These are phyloP conservation scores for Aspergillus cristatus DNA, from an alignment of 495 filamentous ascomycete genomes.

Conservation along the genomic window DNA sequence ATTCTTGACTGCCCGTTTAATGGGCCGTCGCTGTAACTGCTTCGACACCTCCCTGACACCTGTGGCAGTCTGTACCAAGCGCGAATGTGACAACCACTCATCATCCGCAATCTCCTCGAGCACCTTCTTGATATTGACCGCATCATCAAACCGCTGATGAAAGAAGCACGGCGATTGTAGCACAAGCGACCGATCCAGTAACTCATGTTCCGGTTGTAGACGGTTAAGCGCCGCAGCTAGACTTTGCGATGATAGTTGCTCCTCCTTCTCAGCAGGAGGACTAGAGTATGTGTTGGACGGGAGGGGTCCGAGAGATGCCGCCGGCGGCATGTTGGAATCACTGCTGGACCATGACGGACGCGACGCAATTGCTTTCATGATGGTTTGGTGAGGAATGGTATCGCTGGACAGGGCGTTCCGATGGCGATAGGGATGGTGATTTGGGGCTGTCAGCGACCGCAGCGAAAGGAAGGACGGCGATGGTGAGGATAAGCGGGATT, in stretches of 20 bases:
- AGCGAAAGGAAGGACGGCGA: constrained; percentile 29
- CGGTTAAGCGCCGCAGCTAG: constrained; percentile 58
- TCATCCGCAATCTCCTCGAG: constrained; percentile 87
- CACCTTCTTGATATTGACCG: constrained; percentile 89
- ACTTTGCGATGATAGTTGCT: constrained; percentile 43
- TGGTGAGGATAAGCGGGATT: constrained; percentile 12
- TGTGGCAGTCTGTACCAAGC: constrained; percentile 87
- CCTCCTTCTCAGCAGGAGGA: constrained; percentile 30
- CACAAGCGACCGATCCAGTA: constrained; percentile 52
- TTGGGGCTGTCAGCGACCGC: constrained; percentile 29
- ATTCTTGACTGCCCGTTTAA: constrained; percentile 77
- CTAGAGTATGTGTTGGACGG: constrained; percentile 18
- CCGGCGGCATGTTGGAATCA: constrained; percentile 43
- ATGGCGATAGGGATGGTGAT: constrained; percentile 44
- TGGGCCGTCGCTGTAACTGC: constrained; percentile 79
- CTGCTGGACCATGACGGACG: constrained; percentile 47
- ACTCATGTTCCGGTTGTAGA: constrained; percentile 46
- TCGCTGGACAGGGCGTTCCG: constrained; percentile 60
- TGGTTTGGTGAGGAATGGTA: constrained; percentile 70
- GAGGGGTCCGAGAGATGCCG: constrained; percentile 40
- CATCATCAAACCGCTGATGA: constrained; percentile 91
- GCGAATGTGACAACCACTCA: constrained; percentile 84
- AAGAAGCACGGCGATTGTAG: constrained; percentile 94
- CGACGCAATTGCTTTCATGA: constrained; percentile 81
- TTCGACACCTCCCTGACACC: constrained; percentile 90